Evolutionary conservation across 2,329 filamentous ascomycete species (phyloP), one percentile per base, ranked within the genome.

Genomic region (Stachybotrys echinatus): DNA sequence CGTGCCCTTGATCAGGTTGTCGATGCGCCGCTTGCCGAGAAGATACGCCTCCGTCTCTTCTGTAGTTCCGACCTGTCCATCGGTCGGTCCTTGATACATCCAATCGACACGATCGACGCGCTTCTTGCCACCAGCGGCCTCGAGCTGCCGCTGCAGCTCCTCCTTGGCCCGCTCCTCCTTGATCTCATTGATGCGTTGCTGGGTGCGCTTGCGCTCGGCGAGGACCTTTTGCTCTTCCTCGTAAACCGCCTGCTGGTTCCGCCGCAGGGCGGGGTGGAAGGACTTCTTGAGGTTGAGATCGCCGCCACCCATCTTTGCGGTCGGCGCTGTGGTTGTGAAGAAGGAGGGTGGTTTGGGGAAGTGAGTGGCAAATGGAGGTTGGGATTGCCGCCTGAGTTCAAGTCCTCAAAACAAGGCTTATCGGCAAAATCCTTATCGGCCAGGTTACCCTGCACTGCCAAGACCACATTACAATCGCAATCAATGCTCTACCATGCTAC

Each of bases 21-120:
- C 92, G 65, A 99, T 92, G 51, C 92, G 81, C 51, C 94, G 80
- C 75, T 96, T 97, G 48, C 94, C 94, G 14, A 99, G 76, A 1
- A 99, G 72, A 65, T 95, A 99, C 4, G 88, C 90, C 64, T 99
- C 94, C 72, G 89, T 91, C 70, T 97, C 94, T 67, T 96, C 92
- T 5, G 80, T 82, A 38, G 83, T 89, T 23, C 87, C 87, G n/a
- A 76, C 75, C 62, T 88, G 85, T 34, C 89, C 89, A 61, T 81
- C 77, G 46, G 86, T 87, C 7, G 94, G 91, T 1, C 92, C 92
- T 59, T 87, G 84, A 70, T 99, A 99, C 90, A 99, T 96, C 89
- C 94, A 99, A 62, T 97, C 94, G 22, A 99, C 92, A 34, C 91
- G 84, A 60, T 92, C 86, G 23, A 87, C 73, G 48, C 87, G 80